Evolutionary conservation across 1,284 basidiomycete genomes (phyloP).

Genomic region (Papiliotrema terrestris): DNA sequence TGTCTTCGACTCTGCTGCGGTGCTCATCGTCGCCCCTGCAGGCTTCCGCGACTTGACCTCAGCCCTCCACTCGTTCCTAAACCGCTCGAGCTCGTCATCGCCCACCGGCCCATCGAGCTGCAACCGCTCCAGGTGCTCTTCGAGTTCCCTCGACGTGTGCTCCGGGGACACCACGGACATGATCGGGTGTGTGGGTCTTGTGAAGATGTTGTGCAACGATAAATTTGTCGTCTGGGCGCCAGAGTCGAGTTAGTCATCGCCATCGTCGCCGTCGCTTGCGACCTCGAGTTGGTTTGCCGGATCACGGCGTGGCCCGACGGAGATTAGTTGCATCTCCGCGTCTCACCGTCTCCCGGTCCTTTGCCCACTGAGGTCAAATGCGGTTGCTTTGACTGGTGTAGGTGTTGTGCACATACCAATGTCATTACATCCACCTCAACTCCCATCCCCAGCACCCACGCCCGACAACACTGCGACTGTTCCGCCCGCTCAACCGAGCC

Average conservation of each 20-base stretch:
- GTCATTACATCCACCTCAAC: constrained; percentile 1
- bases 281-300: too few relatives aligned
- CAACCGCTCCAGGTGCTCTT: not conserved
- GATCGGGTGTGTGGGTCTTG: not conserved
- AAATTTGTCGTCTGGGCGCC: too few relatives aligned
- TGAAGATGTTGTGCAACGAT: not conserved
- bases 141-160: not conserved
- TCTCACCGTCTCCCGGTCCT: not conserved
- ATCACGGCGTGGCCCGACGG: not conserved
- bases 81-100: constrained; percentile 57
- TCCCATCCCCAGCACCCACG: constrained; percentile 5
- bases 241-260: not conserved
- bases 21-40: constrained; percentile 7
- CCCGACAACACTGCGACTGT: not conserved
- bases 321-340: too few relatives aligned
- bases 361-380: not conserved
- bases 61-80: constrained; percentile 69
- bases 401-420: not conserved
- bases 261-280: too few relatives aligned
- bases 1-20: constrained; percentile 6
- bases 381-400: not conserved
- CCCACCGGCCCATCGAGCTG: constrained; percentile 5
- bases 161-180: not conserved
- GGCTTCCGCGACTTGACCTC: constrained; percentile 54
- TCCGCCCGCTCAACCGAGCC: not conserved